Evolutionary conservation across 345 rosid genomes (phyloP).

Genomic region (Brassica incana): DNA sequence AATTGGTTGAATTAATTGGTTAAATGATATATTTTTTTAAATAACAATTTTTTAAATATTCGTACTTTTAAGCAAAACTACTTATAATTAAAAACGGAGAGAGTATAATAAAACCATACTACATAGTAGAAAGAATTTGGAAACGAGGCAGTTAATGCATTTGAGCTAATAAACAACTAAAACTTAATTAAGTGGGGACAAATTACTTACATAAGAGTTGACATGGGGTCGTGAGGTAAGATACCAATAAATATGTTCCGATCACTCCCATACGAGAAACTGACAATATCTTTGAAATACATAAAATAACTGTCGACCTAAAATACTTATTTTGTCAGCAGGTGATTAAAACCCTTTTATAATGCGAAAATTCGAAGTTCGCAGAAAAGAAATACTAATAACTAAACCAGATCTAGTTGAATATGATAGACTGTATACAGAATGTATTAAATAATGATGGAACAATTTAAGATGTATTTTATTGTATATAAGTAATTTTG

Average conservation of each 20-base stretch:
- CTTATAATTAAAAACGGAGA: no score
- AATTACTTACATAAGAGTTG: conserved; percentile 39
- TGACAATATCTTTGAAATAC: background rate
- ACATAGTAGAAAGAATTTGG: background rate
- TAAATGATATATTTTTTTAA: no score
- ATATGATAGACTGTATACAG: background rate
- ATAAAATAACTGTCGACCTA: conserved; percentile 1
- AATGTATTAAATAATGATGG: background rate
- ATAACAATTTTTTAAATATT: no score
- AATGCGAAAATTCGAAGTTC: background rate
- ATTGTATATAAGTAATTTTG: background rate
- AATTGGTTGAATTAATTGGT: no score
- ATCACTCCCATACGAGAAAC: conserved; percentile 11
- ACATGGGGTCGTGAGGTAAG: conserved; percentile 40
- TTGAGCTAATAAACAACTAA: conserved; percentile 33
- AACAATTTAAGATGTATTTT: background rate
- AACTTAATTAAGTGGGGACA: conserved; percentile 42
- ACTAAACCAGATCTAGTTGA: background rate
- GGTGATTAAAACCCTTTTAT: background rate
- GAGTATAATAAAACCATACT: background rate
- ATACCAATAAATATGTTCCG: conserved; percentile 35
- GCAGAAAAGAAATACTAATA: background rate
- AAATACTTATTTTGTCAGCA: conserved; percentile 8
- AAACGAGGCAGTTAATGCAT: conserved; percentile 7
- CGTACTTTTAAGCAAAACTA: no score